phyloP scores from a whole-genome alignment of 2,329 filamentous ascomycete species.

The Aspergillus uvarum region DNA sequence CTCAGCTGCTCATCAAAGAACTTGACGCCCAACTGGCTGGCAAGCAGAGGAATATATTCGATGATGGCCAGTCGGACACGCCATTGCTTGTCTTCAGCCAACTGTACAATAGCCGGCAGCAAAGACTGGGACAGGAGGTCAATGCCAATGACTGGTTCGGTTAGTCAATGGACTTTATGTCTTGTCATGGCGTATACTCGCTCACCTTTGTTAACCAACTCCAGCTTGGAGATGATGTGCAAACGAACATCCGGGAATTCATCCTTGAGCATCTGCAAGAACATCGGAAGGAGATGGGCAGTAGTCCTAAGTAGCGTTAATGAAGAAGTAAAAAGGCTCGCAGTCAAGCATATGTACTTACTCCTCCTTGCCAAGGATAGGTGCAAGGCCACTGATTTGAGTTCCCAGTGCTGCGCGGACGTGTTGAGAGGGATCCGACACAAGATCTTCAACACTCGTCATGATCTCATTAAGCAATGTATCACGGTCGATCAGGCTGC shows the following conservation, averaged over 20 bases:
- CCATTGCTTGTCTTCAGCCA: slow-evolving; percentile 99
- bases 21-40: slow-evolving; percentile 90
- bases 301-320: slow-evolving; percentile 67
- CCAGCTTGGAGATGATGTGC: slow-evolving; percentile 99
- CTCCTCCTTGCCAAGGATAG: slow-evolving; percentile 97
- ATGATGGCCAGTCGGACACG: slow-evolving; percentile 96
- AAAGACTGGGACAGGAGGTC: slow-evolving; percentile 94
- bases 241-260: slow-evolving; percentile 97
- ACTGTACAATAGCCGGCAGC: slow-evolving; percentile 92
- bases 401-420: slow-evolving; percentile 93
- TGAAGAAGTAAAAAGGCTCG: slow-evolving; percentile 6
- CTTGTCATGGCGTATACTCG: neutral
- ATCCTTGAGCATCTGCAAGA: slow-evolving; percentile 98
- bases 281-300: slow-evolving; percentile 95
- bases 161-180: neutral
- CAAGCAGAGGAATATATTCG: slow-evolving; percentile 95
- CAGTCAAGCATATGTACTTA: slow-evolving; percentile 48
- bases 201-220: slow-evolving; percentile 91
- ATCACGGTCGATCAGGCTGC: slow-evolving; percentile 79
- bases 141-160: slow-evolving; percentile 80
- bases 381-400: slow-evolving; percentile 93
- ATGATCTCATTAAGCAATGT: slow-evolving; percentile 94
- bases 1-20: slow-evolving; percentile 99
- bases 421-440: slow-evolving; percentile 94
- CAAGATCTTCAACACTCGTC: slow-evolving; percentile 91